Percentiles rank a stretch among this genome's conserved stretches.
Conservation (phyloP, 169 alveolate genomes). For the Cryptosporidium bovis region DNA sequence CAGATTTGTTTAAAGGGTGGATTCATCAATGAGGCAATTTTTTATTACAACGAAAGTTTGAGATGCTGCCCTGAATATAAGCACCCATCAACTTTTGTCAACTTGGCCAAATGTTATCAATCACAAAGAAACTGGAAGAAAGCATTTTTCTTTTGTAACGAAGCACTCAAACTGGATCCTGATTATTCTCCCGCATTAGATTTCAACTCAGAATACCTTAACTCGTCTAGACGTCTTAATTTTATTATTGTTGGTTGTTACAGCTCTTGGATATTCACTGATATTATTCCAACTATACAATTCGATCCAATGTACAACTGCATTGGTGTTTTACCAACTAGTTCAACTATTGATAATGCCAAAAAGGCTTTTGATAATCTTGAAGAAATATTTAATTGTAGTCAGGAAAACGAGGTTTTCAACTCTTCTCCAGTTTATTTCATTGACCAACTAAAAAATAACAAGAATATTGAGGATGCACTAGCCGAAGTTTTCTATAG, state of each 20-base stretch:
- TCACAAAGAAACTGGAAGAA: constrained; percentile 62
- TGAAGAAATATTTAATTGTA: constrained; percentile 14
- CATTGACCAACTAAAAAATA: neutral
- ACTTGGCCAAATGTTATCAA: constrained; percentile 70
- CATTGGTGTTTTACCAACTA: constrained; percentile 50
- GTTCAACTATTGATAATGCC: constrained; percentile 27
- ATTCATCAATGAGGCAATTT: constrained; percentile 62
- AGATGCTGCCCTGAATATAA: constrained; percentile 50
- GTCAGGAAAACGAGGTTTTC: constrained; percentile 38
- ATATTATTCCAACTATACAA: constrained; percentile 64
- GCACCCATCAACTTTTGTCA: constrained; percentile 70
- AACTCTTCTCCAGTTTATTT: constrained; percentile 26
- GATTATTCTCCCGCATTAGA: constrained; percentile 50
- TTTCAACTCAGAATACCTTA: constrained; percentile 55
- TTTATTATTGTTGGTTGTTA: constrained; percentile 50
- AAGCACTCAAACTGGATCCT: constrained; percentile 59
- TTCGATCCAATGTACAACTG: constrained; percentile 74
- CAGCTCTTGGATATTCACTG: constrained; percentile 64
- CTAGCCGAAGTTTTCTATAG: constrained; percentile 8
- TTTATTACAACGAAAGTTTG: constrained; percentile 52
- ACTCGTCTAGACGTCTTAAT: constrained; percentile 43
- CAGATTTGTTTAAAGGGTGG: constrained; percentile 70
- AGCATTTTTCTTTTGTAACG: constrained; percentile 37
- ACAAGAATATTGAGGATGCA: constrained; percentile 4
- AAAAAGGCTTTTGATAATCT: constrained; percentile 40